Evolutionary conservation across 208 protist species (phyloP).

Genomic region (Zelonia costaricensis): DNA sequence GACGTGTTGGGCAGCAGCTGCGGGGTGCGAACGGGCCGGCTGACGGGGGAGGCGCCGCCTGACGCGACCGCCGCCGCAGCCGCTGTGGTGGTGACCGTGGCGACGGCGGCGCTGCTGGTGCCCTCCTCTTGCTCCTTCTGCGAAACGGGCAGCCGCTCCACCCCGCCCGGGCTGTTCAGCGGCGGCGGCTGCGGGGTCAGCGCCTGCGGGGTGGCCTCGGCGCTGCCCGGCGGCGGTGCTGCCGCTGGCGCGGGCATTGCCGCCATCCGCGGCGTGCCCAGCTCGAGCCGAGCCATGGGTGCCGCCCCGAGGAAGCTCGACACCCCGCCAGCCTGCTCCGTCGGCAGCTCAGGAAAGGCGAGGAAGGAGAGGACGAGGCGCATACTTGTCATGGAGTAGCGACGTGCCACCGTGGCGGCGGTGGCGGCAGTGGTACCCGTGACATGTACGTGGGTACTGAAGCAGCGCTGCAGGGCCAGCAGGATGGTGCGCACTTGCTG

Average conservation of each 20-base stretch:
- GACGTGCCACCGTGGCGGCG: constrained; percentile 9
- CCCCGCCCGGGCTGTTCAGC: no score
- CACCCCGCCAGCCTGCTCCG: background rate
- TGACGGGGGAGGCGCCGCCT: background rate
- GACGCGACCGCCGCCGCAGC: background rate
- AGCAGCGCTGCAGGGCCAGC: constrained; percentile 50
- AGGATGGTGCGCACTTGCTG: constrained; percentile 32
- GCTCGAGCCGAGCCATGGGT: background rate
- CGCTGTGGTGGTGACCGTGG: background rate
- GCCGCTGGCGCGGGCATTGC: background rate
- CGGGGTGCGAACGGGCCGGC: background rate
- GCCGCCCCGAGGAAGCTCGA: background rate
- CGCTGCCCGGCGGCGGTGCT: background rate
- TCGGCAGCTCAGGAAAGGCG: constrained; percentile 34
- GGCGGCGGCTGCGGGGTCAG: constrained; percentile 5
- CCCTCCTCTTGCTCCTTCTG: no score
- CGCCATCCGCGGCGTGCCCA: background rate
- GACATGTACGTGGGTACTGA: background rate
- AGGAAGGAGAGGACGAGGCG: constrained; percentile 58
- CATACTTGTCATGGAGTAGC: constrained; percentile 22
- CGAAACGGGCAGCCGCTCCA: no score
- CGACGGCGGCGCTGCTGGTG: background rate
- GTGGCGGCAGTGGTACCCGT: no score
- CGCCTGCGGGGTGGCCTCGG: background rate
- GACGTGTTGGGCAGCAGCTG: background rate